These are phyloP conservation scores for Aphanoascus verrucosus DNA, from an alignment of 2,329 filamentous ascomycete genomes.

Conservation along the genomic window DNA sequence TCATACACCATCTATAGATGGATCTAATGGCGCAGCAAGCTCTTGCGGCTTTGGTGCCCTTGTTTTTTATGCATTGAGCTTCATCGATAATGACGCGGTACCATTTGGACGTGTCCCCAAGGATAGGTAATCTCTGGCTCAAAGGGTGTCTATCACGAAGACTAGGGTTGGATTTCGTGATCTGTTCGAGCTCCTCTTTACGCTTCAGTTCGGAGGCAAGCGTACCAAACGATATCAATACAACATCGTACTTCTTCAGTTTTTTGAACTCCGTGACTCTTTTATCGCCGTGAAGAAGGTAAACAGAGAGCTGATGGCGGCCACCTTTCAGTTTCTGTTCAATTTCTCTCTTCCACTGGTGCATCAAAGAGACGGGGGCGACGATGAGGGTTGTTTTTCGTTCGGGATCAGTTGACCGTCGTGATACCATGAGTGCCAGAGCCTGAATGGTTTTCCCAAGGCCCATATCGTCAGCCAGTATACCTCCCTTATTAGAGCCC, in stretches of 20 bases:
- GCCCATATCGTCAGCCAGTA: slow-evolving; percentile 73
- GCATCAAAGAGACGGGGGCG: slow-evolving; percentile 66
- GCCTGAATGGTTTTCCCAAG: slow-evolving; percentile 77
- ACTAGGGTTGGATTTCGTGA: slow-evolving; percentile 38
- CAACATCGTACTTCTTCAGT: slow-evolving; percentile 58
- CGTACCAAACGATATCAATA: slow-evolving; percentile 69
- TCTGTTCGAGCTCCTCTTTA: slow-evolving; percentile 42
- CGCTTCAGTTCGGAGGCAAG: slow-evolving; percentile 57
- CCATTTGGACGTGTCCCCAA: slow-evolving; percentile 52
- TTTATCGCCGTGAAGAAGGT: slow-evolving; percentile 57
- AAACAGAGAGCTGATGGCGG: slow-evolving; percentile 50
- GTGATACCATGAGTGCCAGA: slow-evolving; percentile 61
- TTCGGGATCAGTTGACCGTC: slow-evolving; percentile 48
- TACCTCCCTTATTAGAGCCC: slow-evolving; percentile 61
- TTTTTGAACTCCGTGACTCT: slow-evolving; percentile 47
- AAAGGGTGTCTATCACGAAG: slow-evolving; percentile 27
- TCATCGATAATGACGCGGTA: slow-evolving; percentile 67
- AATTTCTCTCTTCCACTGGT: slow-evolving; percentile 79
- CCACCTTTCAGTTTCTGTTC: slow-evolving; percentile 52
- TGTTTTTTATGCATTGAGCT: slow-evolving; percentile 72
- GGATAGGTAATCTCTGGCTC: slow-evolving; percentile 42
- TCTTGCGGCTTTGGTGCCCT: slow-evolving; percentile 49
- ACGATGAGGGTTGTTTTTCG: slow-evolving; percentile 71
- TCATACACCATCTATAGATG: slow-evolving; percentile 60
- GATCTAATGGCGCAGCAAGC: slow-evolving; percentile 51